phyloP scores from a whole-genome alignment of 2,329 filamentous ascomycete species.

The Trichoderma simmonsii region DNA sequence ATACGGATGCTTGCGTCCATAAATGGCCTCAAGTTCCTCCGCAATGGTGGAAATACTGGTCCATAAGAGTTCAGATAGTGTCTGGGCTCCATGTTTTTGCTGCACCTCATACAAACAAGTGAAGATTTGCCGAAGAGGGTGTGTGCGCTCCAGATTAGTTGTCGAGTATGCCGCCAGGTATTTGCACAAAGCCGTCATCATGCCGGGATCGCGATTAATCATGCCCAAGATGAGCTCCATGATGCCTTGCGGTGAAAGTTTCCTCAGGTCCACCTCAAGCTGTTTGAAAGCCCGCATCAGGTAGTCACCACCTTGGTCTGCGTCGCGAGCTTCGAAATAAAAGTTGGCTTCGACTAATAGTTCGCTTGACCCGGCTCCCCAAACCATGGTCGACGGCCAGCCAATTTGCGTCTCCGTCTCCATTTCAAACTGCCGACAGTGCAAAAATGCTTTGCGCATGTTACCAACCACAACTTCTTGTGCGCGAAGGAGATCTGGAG shows the following conservation, averaged over 20 bases:
- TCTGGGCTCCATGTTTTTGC: conserved; percentile 42
- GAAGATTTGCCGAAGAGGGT: conserved; percentile 44
- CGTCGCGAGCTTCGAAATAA: conserved; percentile 40
- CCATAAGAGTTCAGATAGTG: conserved; percentile 44
- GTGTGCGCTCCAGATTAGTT: conserved; percentile 42
- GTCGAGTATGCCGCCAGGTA: conserved; percentile 44
- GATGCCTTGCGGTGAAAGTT: conserved; percentile 42
- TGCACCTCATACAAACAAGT: conserved; percentile 43
- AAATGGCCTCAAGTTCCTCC: conserved; percentile 44
- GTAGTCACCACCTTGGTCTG: conserved; percentile 39
- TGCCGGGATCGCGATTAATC: conserved; percentile 42
- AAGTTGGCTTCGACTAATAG: conserved; percentile 44
- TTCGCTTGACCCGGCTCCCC: conserved; percentile 44
- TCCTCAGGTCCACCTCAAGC: conserved; percentile 42
- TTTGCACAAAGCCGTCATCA: conserved; percentile 46
- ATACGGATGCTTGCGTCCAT: conserved; percentile 42
- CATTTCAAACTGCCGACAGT: conserved; percentile 43
- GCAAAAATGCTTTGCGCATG: conserved; percentile 43
- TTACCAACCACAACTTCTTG: conserved; percentile 44
- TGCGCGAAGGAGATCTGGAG: conserved; percentile 42
- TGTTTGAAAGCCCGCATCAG: conserved; percentile 44
- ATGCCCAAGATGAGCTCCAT: conserved; percentile 43
- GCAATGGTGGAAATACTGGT: conserved; percentile 40
- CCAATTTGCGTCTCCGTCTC: conserved; percentile 37
- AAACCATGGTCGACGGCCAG: conserved; percentile 43